Evolutionary conservation across 2,329 filamentous ascomycete genomes (phyloP).

Genomic region (Penicillium sp.): DNA sequence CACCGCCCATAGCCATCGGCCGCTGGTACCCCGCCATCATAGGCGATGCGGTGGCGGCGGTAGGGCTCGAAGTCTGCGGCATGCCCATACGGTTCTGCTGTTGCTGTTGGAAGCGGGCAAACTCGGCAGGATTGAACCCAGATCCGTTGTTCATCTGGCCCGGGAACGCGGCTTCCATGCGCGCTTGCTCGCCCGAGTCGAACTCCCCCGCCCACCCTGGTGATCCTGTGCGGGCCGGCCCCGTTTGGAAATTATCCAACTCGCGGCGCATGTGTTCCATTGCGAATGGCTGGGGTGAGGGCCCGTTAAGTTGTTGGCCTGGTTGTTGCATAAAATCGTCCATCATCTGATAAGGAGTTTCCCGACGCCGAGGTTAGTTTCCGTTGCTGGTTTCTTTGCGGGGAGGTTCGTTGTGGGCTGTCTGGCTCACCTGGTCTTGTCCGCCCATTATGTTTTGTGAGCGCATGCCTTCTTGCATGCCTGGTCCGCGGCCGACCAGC

Average conservation of each 20-base stretch:
- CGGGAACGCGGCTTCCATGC: conserved; percentile 71
- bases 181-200: conserved; percentile 60
- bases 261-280: conserved; percentile 67
- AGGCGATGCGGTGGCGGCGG: conserved; percentile 51
- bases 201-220: conserved; percentile 65
- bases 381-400: neutral
- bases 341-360: conserved; percentile 66
- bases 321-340: conserved; percentile 86
- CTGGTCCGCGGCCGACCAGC: conserved; percentile 71
- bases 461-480: conserved; percentile 72
- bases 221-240: conserved; percentile 52
- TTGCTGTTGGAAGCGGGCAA: conserved; percentile 81
- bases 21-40: conserved; percentile 57
- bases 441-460: conserved; percentile 66
- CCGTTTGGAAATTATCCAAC: conserved; percentile 53
- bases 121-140: conserved; percentile 78
- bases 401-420: neutral
- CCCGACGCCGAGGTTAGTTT: conserved; percentile 27
- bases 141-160: conserved; percentile 49
- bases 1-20: conserved; percentile 47
- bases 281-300: conserved; percentile 57
- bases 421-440: conserved; percentile 64
- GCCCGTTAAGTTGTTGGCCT: conserved; percentile 55
- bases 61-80: conserved; percentile 61
- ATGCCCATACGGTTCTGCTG: conserved; percentile 63